Evolutionary conservation across 1,139 yeast species (phyloP).

Genomic region (Entelexis sorbosivorans): DNA sequence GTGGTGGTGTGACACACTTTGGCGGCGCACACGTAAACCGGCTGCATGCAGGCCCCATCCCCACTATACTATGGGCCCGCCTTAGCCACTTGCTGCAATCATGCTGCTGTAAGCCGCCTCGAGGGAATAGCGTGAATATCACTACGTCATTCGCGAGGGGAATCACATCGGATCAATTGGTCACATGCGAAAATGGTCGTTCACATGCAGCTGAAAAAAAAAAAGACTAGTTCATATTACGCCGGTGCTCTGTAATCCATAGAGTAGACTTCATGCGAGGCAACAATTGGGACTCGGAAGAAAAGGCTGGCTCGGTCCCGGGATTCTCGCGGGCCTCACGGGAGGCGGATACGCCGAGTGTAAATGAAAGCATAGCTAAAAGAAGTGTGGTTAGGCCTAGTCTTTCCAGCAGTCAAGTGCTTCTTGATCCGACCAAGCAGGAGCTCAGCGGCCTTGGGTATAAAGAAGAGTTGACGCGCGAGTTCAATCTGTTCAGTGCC

Average conservation of each 20-base stretch:
- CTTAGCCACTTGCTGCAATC: not conserved
- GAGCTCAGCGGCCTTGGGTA: conserved; percentile 53
- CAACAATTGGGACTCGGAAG: not conserved
- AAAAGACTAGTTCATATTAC: not conserved
- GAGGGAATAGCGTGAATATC: not conserved
- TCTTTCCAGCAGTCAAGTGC: not conserved
- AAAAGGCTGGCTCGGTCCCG: not conserved
- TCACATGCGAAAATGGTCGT: not conserved
- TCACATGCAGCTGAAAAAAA: not conserved
- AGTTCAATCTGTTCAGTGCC: conserved; percentile 29
- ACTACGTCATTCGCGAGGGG: not conserved
- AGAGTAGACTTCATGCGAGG: not conserved
- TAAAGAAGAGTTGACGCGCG: conserved; percentile 63
- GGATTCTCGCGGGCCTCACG: not conserved
- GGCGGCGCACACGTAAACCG: not conserved
- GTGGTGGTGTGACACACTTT: not conserved
- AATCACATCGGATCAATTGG: not conserved
- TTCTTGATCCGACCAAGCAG: conserved; percentile 42
- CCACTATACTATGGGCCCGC: not conserved
- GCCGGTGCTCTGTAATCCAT: conserved; percentile 1
- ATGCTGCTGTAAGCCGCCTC: too few relatives aligned
- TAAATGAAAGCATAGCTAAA: not conserved
- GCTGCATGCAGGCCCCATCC: not conserved
- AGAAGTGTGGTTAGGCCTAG: not conserved
- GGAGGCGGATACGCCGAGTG: not conserved